Conservation (phyloP, 371 early-diverging fungal genomes). For the Mortierella sp. region DNA sequence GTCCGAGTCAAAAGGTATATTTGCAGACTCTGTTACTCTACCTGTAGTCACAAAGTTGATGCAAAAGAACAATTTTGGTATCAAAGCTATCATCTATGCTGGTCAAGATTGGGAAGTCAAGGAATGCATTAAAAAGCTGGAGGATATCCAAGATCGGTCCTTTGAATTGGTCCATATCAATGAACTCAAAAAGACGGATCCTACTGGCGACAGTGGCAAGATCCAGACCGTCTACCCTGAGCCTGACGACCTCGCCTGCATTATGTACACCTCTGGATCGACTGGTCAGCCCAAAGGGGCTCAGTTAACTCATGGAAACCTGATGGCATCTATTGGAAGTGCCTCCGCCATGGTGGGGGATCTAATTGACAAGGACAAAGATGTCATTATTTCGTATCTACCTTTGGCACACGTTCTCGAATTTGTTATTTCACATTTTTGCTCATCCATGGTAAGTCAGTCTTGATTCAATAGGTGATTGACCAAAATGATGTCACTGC, state of each 20-base stretch:
- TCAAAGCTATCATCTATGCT: constrained; percentile 72
- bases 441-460: constrained; percentile 44
- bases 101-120: constrained; percentile 59
- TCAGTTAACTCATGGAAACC: constrained; percentile 73
- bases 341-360: constrained; percentile 62
- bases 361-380: constrained; percentile 57
- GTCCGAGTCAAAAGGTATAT: constrained; percentile 77
- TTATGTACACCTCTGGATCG: constrained; percentile 94
- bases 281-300: constrained; percentile 86
- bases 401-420: constrained; percentile 94
- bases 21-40: constrained; percentile 80
- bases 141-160: constrained; percentile 20
- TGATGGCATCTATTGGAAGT: constrained; percentile 76
- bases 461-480: not conserved
- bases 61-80: constrained; percentile 45
- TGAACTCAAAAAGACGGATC: constrained; percentile 43
- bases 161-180: constrained; percentile 49
- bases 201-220: constrained; percentile 15
- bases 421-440: constrained; percentile 61
- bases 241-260: constrained; percentile 81
- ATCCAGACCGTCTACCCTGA: constrained; percentile 60
- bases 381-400: constrained; percentile 85
- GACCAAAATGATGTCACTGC: not conserved
- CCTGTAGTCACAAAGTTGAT: constrained; percentile 63
- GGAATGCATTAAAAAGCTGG: constrained; percentile 36